Base-by-base conservation (phyloP, 169 alveolate genomes). In the Plasmodium chabaudi region DNA sequence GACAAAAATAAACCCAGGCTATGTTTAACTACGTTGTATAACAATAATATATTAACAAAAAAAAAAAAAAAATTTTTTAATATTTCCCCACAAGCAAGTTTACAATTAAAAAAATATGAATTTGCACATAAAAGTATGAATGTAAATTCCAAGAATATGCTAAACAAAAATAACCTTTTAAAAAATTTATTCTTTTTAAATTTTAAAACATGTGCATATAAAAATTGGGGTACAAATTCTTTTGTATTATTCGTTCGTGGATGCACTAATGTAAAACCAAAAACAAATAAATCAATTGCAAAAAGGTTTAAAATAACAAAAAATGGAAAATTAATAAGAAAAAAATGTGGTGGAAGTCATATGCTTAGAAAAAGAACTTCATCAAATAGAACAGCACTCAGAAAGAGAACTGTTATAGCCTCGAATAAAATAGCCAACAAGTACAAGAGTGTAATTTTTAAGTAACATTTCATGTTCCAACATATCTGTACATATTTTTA, bases 261-360 rank as follows among this genome's bases (percentile, higher is more conserved):
- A 23, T 47, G 46, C n/a, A 77, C 94, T 47, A 89, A 94, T 21
- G 87, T 95, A 34, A 95, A 95, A 49, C 96, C 96, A 2, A 95
- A 94, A 61, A 94, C 97, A 19, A 92, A 93, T 68, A 92, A 94
- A 69, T 94, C 97, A 15, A 94, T 95, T 46, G 94, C 96, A 1
- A 95, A 95, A 69, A 68, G 97, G 13, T 95, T 95, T 88, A 95
- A 95, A 68, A 71, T 95, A 51, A 95, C 97, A 6, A 95, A 95
- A 21, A 93, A 95, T 19, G 97, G 97, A 39, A 95, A 95, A 91
- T 73, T 93, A 13, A 93, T 95, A 89, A 89, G 94, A 91, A 93
- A 93, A 55, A 74, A 94, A 56, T 93, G 97, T 23, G 95, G 95
- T 12, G 39, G 89, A 59, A 94, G 87, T 87, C 97, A 95, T 72